Base-by-base conservation (phyloP, 1,284 basidiomycete genomes). In the Jaminaea rosea region DNA sequence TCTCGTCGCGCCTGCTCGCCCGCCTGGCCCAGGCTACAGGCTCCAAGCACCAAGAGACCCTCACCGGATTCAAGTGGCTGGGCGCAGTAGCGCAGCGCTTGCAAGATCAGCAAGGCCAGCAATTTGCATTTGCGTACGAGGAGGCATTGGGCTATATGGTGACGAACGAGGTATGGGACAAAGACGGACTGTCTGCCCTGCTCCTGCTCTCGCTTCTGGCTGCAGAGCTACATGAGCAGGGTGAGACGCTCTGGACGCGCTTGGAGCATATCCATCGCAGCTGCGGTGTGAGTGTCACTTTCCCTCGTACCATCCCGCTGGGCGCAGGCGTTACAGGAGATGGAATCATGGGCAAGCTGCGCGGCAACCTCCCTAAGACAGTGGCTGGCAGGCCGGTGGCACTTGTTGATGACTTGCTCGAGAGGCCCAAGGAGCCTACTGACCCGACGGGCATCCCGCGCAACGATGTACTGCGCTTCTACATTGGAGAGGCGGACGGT, bases 21-120 rank as follows among this genome's bases (percentile, higher is more conserved):
- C 50, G 64, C 4, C 50, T 68, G 3, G 65, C 66, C 0, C 52
- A 53, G 2, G 47, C 53, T 34, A 58, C 52, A 45, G 62, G 62
- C 4, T 60, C 56, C 1, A 27, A 49, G 19, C 62, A 67, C 17
- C 53, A 58, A 26, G 66, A 68, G 52, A 67, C 65, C 23, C 50
- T 67, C 5, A 68, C 66, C 1, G 66, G 66, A 2, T 68, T 68
- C 66, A 68, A 68, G 53, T 68, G 66, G 66, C 63, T 68, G 39
- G 66, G 66, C 8, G 56, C 61, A 24, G 62, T 63, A 0, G 66
- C 66, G 9, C 52, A 53, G 13, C 52, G 50, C 10, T 58, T 65
- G 19, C 53, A 62, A 23, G 56, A 50, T 1, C 45, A 57, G 1
- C 47, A 62, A 32, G 64, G 63, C 27, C 41, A 61, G 3, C 50